Evolutionary conservation across 1,284 basidiomycete species (phyloP), one percentile per base, ranked within the genome.

Genomic region (Puccinia hordei): DNA sequence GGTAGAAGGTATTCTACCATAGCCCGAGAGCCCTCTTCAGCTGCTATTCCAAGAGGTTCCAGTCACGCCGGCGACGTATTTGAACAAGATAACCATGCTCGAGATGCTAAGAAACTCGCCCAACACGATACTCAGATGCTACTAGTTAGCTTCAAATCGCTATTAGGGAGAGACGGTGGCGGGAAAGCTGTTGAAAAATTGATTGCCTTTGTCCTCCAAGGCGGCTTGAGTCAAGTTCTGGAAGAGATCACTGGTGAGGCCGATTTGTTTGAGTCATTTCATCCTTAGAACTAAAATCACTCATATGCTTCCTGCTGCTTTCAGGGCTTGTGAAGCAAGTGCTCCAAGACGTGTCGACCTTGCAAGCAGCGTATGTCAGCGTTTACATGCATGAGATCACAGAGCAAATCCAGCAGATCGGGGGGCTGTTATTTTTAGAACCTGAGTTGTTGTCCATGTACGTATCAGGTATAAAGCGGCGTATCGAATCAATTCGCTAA

Each of bases 101-200:
- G 55, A 71, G 66, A 69, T 49, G 35, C 68, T 30, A 79, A 63
- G 41, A 79, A 49, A 15, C 33, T 65, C 27, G 53, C 77, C 22
- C 38, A 57, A 12, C 55, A 66, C 33, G 77, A 79, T 59, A 66
- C 77, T 44, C 53, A 51, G 41, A 72, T 71, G 30, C 57, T 79
- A 44, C 57, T 79, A 19, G 41, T 71, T 61, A 72, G 77, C 57
- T 79, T 79, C 19, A 79, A 59, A 33, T 71, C 77, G n/a, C 68
- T 79, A 1, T 44, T 79, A n/a, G 77, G 77, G 10, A 35, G 59
- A 72, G 77, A 79, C 22, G 77, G 77, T n/a, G 77, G 77, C 27
- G 77, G 77, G 12, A 69, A 72, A 72, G 51, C 68, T 46, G 77
- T 79, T 9, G 77, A 69, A 22, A 71, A 72, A 2, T n/a, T 79